Conservation (phyloP, 371 early-diverging fungal genomes). For the Apophysomyces trapeziformis region DNA sequence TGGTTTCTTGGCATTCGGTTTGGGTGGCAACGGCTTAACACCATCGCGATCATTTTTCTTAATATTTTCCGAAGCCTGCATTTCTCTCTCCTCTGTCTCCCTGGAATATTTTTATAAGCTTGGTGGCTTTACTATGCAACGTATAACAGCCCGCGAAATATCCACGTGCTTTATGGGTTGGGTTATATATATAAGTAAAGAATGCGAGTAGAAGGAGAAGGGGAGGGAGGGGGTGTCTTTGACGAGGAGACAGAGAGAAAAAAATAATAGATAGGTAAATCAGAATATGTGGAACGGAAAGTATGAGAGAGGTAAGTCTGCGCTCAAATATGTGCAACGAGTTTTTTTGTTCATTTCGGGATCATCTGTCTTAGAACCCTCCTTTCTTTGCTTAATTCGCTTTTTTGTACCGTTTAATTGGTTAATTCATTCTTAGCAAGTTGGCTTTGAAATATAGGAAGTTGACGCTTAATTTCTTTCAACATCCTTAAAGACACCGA, state of each 20-base stretch:
- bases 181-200: too few relatives aligned
- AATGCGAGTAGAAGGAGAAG: not conserved
- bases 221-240: not conserved
- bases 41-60: not conserved
- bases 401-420: not conserved
- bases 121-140: too few relatives aligned
- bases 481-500: not conserved
- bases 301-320: not conserved
- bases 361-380: too few relatives aligned
- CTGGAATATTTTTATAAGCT: not conserved
- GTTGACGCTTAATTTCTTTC: not conserved
- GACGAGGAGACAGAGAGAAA: not conserved
- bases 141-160: not conserved
- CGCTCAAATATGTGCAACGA: not conserved
- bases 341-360: too few relatives aligned
- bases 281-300: conserved; percentile 4
- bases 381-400: not conserved
- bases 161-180: not conserved
- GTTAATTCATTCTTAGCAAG: conserved; percentile 3
- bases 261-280: too few relatives aligned
- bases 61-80: conserved; percentile 9
- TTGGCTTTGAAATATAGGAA: not conserved
- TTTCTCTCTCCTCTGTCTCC: not conserved
- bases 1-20: not conserved
- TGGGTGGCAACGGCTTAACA: not conserved